Conservation (phyloP, 192 early-diverging fungal genomes). For the Thoreauomyces humboldtii region DNA sequence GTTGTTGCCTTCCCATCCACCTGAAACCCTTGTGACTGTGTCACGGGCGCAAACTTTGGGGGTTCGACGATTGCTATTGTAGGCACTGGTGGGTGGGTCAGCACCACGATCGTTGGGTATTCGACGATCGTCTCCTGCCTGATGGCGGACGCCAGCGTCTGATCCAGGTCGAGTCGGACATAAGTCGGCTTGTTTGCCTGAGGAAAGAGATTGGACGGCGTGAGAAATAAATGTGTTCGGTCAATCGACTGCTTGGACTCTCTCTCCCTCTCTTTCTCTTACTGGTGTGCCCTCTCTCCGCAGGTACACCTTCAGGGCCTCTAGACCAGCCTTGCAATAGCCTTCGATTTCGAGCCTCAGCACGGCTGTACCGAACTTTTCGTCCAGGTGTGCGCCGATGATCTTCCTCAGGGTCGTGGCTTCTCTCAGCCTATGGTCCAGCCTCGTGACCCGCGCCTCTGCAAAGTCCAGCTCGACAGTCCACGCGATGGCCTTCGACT, state of each 20-base stretch:
- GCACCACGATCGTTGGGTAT: conserved; percentile 17
- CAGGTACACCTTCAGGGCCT: conserved; percentile 14
- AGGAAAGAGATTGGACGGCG: not conserved
- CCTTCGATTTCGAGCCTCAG: not conserved
- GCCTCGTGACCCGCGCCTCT: not conserved
- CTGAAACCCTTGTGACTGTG: too few relatives aligned
- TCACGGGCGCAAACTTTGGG: too few relatives aligned
- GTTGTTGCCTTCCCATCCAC: too few relatives aligned
- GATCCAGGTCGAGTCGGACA: not conserved
- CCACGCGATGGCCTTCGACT: conserved; percentile 33
- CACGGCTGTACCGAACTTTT: conserved; percentile 8
- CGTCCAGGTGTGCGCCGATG: not conserved
- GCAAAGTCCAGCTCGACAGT: conserved; percentile 16
- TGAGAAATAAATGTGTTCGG: not conserved
- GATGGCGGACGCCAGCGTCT: not conserved
- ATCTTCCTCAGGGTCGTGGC: not conserved
- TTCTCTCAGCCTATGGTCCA: conserved; percentile 18
- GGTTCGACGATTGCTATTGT: too few relatives aligned
- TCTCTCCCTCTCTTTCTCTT: not conserved
- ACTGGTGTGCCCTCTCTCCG: conserved; percentile 9
- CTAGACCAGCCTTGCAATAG: not conserved
- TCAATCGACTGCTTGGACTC: not conserved
- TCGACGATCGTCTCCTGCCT: conserved; percentile 11
- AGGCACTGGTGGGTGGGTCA: not conserved
- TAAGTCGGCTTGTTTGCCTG: conserved; percentile 4